Base-by-base conservation (phyloP, 1,139 yeast species). In the Blastobotrys aristatus region DNA sequence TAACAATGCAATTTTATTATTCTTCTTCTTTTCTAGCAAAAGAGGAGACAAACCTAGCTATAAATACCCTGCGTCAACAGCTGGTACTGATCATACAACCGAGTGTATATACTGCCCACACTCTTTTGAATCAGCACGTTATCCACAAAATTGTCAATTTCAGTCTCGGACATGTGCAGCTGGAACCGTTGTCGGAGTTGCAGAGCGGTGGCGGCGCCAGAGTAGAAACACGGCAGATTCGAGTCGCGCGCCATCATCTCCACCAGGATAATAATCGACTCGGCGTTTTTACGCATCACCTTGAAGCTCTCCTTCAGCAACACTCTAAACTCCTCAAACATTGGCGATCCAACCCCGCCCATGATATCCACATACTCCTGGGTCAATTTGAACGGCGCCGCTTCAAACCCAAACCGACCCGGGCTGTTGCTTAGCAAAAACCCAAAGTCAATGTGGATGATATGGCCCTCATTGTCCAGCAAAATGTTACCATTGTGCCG, bases 401-500 rank as follows among this genome's bases (percentile, higher is more conserved):
- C 95, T 62, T 92, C 98, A 65, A 92, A 89, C 0, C 97, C 96
- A 47, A 92, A 88, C 49, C 95, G 84, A 2, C 97, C 97, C 0
- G 98, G 98, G 0, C 97, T 84, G 60, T 92, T 92, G 0, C 96
- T 87, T 4, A 92, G 71, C 60, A 92, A 68, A 63, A 89, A 92
- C 0, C 98, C 98, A 70, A 92, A 92, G 68, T 92, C 98, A 57
- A 92, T 92, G 64, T 92, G 98, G 43, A 89, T 82, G 13, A 92
- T 84, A 63, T 92, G 97, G 0, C 98, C 98, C 55, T 90, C 96
- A 52, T 82, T 80, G 62, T 92, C 98, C 16, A 92, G 69, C 85
- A 92, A 83, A 43, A 92, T 90, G 65, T 92, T 92, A 60, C 98
- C 98, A 64, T 92, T 92, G 62, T 92, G 98, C 52, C 98, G 77